A percentile compares a stretch with the other conserved stretches of the same genome.
Evolutionary conservation across 2,329 filamentous ascomycete species (phyloP).

Genomic region (Fulvia fulva): DNA sequence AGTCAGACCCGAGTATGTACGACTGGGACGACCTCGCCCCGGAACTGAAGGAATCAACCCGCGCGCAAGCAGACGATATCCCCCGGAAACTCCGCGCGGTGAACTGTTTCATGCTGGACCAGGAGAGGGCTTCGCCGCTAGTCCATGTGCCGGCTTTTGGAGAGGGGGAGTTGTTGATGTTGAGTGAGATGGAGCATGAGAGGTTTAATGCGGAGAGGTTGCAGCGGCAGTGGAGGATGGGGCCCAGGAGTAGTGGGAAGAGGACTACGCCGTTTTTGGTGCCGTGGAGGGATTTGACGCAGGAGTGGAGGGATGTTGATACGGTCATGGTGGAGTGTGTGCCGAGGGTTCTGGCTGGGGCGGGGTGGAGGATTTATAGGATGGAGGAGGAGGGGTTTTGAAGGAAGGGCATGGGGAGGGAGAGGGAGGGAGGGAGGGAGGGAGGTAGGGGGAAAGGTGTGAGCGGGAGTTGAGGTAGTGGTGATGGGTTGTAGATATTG

Average conservation of each 20-base stretch:
- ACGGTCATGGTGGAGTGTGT: constrained; percentile 36
- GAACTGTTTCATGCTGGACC: constrained; percentile 34
- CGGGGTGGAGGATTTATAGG: constrained; percentile 34
- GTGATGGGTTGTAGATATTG: not conserved
- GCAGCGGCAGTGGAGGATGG: constrained; percentile 35
- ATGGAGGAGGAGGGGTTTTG: constrained; percentile 31
- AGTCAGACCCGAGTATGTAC: constrained; percentile 30
- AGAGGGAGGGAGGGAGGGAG: not conserved
- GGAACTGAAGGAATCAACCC: constrained; percentile 34
- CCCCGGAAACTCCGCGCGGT: constrained; percentile 34
- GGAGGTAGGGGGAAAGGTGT: too few relatives aligned
- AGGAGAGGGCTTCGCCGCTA: constrained; percentile 28
- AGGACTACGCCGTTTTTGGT: constrained; percentile 34
- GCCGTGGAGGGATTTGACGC: constrained; percentile 33
- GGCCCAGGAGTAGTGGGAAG: constrained; percentile 31
- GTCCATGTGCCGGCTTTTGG: constrained; percentile 30
- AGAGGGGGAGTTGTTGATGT: constrained; percentile 29
- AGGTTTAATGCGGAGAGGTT: constrained; percentile 35
- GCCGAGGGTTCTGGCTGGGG: constrained; percentile 28
- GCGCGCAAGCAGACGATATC: constrained; percentile 35
- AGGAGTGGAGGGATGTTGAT: constrained; percentile 36
- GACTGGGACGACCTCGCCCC: constrained; percentile 35
- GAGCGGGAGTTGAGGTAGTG: too few relatives aligned
- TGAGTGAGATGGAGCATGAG: constrained; percentile 36
- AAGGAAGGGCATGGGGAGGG: too few relatives aligned